Base-by-base conservation (phyloP, 106 monocot species). In the Platanthera zijinensis region DNA sequence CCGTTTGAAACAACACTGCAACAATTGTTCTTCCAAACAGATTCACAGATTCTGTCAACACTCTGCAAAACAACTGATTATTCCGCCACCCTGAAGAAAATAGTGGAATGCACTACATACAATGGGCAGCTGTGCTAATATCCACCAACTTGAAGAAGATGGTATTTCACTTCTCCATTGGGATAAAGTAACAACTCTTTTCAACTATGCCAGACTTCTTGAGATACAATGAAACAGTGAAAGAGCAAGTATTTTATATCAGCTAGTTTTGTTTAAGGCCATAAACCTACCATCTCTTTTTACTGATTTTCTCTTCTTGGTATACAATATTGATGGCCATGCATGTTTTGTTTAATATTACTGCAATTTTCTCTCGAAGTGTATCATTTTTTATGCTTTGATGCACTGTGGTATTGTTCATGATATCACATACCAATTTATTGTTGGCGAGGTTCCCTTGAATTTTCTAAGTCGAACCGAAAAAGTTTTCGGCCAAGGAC, bases 181-280 rank as follows among this genome's bases (percentile, higher is more conserved):
- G 90, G 86, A 94, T 69, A 99, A 94, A 84, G 88, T 99, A 50
- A 92, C 94, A 67, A 76, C 88, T 71, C 76, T 99, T 32, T 99
- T 99, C 53, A 99, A 99, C 69, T 87, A 87, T 83, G 92, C 94
- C 48, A 88, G 94, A 80, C 82, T 99, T 79, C 84, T 99, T 59
- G 99, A 99, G 76, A 85, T 94, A 57, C 66, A 76, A 61, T 84
- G 87, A 61, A 88, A 94, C 30, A 82, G 86, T 62, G 88, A 84
- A 39, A 94, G 81, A 82, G 94, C 94, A 59, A 90, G 86, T 79
- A 78, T 86, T 45, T 53, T 99, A 5, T 99, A 99, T 67, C 78
- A 83, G 32, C 74, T 99, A 15, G 90, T 99, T 74, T 75, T 99
- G 67, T 99, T 94, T 69, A 94, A 99, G 94, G 99, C 94, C 22